A percentile compares a stretch with the other conserved stretches of the same genome.
phyloP scores from a whole-genome alignment of 1,139 yeast genomes.

The Kurtzmaniella quercitrusa region DNA sequence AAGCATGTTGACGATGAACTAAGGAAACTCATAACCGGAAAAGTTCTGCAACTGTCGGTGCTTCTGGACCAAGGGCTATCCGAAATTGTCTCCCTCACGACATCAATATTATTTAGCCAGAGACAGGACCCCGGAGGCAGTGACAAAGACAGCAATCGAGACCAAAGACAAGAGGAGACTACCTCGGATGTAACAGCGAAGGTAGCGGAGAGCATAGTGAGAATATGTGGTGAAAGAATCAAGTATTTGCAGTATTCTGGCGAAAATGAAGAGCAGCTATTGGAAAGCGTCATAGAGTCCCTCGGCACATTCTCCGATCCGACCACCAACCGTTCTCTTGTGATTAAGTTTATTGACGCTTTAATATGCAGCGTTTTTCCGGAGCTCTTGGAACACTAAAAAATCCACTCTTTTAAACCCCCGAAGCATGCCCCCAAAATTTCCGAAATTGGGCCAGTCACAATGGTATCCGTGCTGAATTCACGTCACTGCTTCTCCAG shows the following conservation, averaged over 20 bases:
- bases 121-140: background rate
- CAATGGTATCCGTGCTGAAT: too few species aligned
- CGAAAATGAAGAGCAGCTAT: background rate
- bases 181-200: background rate
- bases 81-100: constrained; percentile 1
- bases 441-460: too few species aligned
- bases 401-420: too few species aligned
- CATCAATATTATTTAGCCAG: constrained; percentile 4
- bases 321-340: constrained; percentile 26
- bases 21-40: constrained; percentile 1
- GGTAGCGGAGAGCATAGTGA: background rate
- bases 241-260: background rate
- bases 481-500: too few species aligned
- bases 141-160: background rate
- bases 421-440: too few species aligned
- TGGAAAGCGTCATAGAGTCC: background rate
- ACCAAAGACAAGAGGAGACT: background rate
- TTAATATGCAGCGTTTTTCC: constrained; percentile 12
- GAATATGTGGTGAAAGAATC: background rate
- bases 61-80: constrained; percentile 1
- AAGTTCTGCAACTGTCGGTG: background rate
- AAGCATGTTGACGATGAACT: constrained; percentile 7
- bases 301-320: constrained; percentile 21
- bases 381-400: background rate
- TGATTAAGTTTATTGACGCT: constrained; percentile 26